A percentile compares a stretch with the other conserved stretches of the same genome.
These are phyloP conservation scores for Macaranga tanarius DNA, from an alignment of 441 rosid genomes.

Conservation along the genomic window DNA sequence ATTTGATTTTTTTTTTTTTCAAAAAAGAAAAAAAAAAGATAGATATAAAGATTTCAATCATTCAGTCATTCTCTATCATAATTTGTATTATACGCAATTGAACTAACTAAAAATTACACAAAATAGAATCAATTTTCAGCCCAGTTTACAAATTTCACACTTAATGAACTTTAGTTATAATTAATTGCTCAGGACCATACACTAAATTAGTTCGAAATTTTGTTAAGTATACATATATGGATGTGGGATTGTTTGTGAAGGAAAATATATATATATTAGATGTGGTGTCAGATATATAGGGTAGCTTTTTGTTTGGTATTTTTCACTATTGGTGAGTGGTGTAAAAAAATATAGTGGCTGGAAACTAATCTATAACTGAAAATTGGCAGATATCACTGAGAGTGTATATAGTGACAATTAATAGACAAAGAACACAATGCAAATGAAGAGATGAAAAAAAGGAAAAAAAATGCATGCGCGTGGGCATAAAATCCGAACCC, in stretches of 20 bases:
- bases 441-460: neutral
- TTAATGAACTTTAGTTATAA: too few relatives aligned
- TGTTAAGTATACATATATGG: too few relatives aligned
- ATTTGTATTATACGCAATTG: neutral
- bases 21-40: neutral
- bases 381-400: constrained; percentile 12
- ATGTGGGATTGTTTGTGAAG: too few relatives aligned
- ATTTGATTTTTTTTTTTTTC: neutral
- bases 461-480: constrained; percentile 47
- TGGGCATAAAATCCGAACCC: constrained; percentile 40
- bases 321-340: constrained; percentile 25
- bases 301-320: neutral
- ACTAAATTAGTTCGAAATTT: neutral
- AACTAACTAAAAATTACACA: neutral
- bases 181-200: too few relatives aligned
- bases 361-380: constrained; percentile 23
- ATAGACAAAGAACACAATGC: neutral
- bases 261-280: too few relatives aligned
- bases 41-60: constrained; percentile 18
- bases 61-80: constrained; percentile 10
- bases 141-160: too few relatives aligned
- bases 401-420: neutral
- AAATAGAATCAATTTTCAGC: too few relatives aligned
- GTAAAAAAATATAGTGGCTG: constrained; percentile 29
- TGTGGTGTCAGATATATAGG: neutral